Conservation (phyloP, 2,329 filamentous ascomycete species). For the Acrocalymma vagum region DNA sequence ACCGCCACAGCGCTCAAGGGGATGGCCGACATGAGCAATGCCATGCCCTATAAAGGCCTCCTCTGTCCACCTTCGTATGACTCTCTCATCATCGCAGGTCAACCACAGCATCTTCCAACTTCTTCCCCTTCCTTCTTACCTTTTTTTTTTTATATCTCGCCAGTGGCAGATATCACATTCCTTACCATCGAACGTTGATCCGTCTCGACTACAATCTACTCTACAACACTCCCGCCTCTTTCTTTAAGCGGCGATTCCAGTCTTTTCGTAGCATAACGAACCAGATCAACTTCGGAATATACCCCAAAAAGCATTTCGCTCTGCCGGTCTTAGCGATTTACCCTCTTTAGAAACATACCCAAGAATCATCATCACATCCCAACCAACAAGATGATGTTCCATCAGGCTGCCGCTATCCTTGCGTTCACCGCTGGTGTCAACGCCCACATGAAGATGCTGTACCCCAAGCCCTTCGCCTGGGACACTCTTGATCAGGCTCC, state of each 20-base stretch:
- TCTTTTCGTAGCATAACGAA: slow-evolving; percentile 7
- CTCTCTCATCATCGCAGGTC: slow-evolving; percentile 29
- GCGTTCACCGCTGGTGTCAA: slow-evolving; percentile 66
- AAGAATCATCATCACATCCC: slow-evolving; percentile 27
- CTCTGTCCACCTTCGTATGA: slow-evolving; percentile 22
- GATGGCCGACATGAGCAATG: slow-evolving; percentile 17
- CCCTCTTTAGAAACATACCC: slow-evolving; percentile 26
- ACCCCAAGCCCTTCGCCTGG: slow-evolving; percentile 69
- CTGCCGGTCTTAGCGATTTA: slow-evolving; percentile 51
- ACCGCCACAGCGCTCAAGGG: slow-evolving; percentile 25
- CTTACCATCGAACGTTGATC: slow-evolving; percentile 23
- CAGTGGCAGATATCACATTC: slow-evolving; percentile 48
- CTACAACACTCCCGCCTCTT: slow-evolving; percentile 3
- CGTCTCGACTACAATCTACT: slow-evolving; percentile 7
- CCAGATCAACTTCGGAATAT: slow-evolving; percentile 12
- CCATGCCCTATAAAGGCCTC: slow-evolving; percentile 35
- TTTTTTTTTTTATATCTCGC: slow-evolving; percentile 36
- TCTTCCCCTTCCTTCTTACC: slow-evolving; percentile 28
- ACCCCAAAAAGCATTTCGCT: slow-evolving; percentile 36
- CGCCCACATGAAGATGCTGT: slow-evolving; percentile 79
- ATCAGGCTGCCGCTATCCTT: slow-evolving; percentile 60
- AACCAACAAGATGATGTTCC: slow-evolving; percentile 55
- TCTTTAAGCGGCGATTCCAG: slow-evolving; percentile 6
- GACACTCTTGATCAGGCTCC: slow-evolving; percentile 69
- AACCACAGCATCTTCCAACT: slow-evolving; percentile 31